phyloP scores from a whole-genome alignment of 1,139 yeast species.

The Zhuliangozyma parablackwelliae region DNA sequence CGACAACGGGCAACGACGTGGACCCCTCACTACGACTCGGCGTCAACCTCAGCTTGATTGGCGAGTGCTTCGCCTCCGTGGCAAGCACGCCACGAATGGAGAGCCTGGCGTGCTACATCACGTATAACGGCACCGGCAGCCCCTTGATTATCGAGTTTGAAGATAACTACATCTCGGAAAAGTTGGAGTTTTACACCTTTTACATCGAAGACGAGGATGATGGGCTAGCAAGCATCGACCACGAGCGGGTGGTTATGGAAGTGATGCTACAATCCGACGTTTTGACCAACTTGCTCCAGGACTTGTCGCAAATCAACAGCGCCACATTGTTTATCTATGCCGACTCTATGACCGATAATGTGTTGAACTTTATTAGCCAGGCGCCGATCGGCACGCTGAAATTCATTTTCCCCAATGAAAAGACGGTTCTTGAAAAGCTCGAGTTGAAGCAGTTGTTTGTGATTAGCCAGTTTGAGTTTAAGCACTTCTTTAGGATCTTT shows the following conservation, averaged over 20 bases:
- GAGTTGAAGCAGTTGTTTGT: constrained; percentile 14
- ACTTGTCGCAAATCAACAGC: constrained; percentile 62
- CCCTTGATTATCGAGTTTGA: constrained; percentile 72
- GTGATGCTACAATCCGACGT: constrained; percentile 65
- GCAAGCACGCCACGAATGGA: constrained; percentile 7
- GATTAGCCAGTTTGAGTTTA: constrained; percentile 48
- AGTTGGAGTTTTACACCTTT: constrained; percentile 64
- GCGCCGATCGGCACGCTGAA: constrained; percentile 71
- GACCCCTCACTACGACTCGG: constrained; percentile 28
- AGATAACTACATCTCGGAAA: constrained; percentile 64
- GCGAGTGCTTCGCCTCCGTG: constrained; percentile 32
- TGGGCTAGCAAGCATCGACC: constrained; percentile 36
- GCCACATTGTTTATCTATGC: constrained; percentile 50
- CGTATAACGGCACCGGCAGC: constrained; percentile 51
- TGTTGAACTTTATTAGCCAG: constrained; percentile 53
- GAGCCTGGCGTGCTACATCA: constrained; percentile 24
- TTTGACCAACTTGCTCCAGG: constrained; percentile 59
- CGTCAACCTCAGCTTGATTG: constrained; percentile 32
- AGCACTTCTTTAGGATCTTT: constrained; percentile 48
- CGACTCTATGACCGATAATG: constrained; percentile 17
- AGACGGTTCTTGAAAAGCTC: constrained; percentile 52
- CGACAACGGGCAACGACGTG: constrained; percentile 7
- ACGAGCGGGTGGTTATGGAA: constrained; percentile 52
- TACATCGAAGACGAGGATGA: constrained; percentile 36
- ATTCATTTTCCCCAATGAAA: constrained; percentile 62